Conservation (phyloP, 108 stramenopile genomes). For the Seminavis robusta region DNA sequence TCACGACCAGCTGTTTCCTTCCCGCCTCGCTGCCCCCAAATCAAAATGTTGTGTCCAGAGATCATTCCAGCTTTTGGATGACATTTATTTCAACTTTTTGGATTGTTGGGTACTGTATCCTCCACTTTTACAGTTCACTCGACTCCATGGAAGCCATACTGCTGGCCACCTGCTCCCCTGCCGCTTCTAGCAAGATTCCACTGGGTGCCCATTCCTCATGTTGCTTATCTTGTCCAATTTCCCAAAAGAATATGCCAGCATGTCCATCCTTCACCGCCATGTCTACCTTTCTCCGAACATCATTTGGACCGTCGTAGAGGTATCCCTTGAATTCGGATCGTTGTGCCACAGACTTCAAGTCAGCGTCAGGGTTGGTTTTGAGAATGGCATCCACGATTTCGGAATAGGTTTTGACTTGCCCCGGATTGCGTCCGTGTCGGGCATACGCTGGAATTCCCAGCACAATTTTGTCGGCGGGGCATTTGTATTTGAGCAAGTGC, state of each 20-base stretch:
- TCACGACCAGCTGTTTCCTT: too few species aligned
- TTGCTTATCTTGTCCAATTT: slow-evolving; percentile 70
- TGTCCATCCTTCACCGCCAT: slow-evolving; percentile 29
- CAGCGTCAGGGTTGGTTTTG: neutral
- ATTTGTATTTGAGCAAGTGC: slow-evolving; percentile 12
- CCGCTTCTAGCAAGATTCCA: slow-evolving; percentile 37
- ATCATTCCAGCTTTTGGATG: too few species aligned
- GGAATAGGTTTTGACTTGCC: slow-evolving; percentile 53
- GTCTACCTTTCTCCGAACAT: slow-evolving; percentile 44
- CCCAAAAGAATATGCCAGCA: slow-evolving; percentile 74
- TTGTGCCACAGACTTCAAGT: neutral
- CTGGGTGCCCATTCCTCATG: slow-evolving; percentile 17
- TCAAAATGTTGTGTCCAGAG: too few species aligned
- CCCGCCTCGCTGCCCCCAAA: too few species aligned
- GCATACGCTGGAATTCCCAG: slow-evolving; percentile 74
- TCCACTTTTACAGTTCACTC: too few species aligned
- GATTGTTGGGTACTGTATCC: too few species aligned
- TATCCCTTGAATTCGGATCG: slow-evolving; percentile 34
- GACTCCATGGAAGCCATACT: too few species aligned
- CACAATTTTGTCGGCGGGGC: slow-evolving; percentile 48
- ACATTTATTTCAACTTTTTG: too few species aligned
- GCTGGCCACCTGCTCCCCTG: too few species aligned
- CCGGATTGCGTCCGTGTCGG: slow-evolving; percentile 34
- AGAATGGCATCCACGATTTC: slow-evolving; percentile 51
- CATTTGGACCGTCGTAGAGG: slow-evolving; percentile 44